Evolutionary conservation across 331 rosid species (phyloP).

Genomic region (Malus hybrid): DNA sequence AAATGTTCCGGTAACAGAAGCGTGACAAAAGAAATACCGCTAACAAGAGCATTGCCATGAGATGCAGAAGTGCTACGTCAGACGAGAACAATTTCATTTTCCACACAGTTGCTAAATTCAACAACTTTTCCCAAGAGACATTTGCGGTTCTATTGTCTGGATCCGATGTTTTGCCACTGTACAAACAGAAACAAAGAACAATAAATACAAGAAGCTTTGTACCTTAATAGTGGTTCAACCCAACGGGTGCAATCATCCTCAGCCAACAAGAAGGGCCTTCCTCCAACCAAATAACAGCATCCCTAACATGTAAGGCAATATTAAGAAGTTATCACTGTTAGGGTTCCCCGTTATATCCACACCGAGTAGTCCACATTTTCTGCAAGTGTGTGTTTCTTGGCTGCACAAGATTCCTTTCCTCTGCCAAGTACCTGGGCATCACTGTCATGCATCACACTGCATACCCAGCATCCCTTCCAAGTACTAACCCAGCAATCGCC

Average conservation of each 20-base stretch:
- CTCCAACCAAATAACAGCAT: background rate
- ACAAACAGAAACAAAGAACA: background rate
- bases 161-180: background rate
- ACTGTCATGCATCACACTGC: background rate
- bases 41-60: background rate
- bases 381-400: background rate
- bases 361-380: background rate
- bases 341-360: background rate
- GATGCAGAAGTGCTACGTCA: background rate
- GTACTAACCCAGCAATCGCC: background rate
- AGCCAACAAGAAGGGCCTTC: background rate
- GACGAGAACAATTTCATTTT: background rate
- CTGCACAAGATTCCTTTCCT: background rate
- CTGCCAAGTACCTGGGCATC: background rate
- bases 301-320: background rate
- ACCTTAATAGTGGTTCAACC: background rate
- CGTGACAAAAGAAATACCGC: background rate
- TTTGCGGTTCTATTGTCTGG: background rate
- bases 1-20: too few species aligned
- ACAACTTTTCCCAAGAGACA: background rate
- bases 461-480: background rate
- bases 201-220: background rate
- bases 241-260: background rate
- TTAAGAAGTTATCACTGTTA: background rate
- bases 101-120: background rate